Evolutionary conservation across 208 protist species (phyloP), one percentile per base, ranked within the genome.

Genomic region (Acanthamoeba rhysodes): DNA sequence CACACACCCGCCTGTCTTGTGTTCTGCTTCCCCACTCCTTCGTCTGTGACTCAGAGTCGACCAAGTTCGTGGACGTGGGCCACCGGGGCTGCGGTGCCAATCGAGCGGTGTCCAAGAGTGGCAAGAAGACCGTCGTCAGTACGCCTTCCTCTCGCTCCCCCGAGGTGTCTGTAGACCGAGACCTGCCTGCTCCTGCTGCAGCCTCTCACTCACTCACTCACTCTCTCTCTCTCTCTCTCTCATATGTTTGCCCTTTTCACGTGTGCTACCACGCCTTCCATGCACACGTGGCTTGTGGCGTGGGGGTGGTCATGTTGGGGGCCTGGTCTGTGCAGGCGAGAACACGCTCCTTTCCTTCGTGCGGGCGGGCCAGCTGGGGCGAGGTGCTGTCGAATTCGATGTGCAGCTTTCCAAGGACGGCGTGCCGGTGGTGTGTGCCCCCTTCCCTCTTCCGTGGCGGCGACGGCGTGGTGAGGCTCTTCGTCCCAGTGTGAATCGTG

Each of bases 311-410:
- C n/a, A n/a, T n/a, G n/a, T n/a, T 4, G 37, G 4, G 1, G 37
- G 37, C 37, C 4, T 41, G 37, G 37, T 41, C 37, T 41, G 37
- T 50, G 14, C 68, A 94, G 62, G 90, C 82, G 90, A 94, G n/a
- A 94, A 94, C 41, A 94, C 90, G 14, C 32, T 94, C 14, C 68
- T 94, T 24, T 80, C 62, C 18, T 94, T 94, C 37, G 90, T 94
- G n/a, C 12, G 18, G 8, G 90, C 90, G 10, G 27, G 34, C 27
- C 62, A 94, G 34, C 48, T 80, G 34, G 90, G 90, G 20, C 20
- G 62, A 10, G 90, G 82, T 14, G 27, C 55, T 22, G 41, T 94
- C 48, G 90, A 94, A 57, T 94, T 94, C 45, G 90, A 94, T 78
- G 90, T 94, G 20, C 90, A 94, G 45, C 32, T 94, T 18, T 53